phyloP scores from a whole-genome alignment of 2,329 filamentous ascomycete species.

The Colletotrichum ledebouriae region DNA sequence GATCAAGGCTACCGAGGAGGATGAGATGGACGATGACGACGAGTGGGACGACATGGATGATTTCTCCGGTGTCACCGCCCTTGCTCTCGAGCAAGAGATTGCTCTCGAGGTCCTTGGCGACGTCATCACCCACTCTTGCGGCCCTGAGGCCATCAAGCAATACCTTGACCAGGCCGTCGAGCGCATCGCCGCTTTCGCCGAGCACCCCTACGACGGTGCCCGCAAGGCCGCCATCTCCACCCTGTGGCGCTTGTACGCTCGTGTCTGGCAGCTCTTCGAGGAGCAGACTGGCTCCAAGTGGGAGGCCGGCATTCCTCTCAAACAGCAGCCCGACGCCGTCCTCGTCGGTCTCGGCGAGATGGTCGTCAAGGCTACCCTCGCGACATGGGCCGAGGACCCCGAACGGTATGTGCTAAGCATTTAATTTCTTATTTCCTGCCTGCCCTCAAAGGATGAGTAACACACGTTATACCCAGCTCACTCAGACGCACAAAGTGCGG shows the following conservation, averaged over 20 bases:
- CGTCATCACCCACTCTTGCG: slow-evolving; percentile 87
- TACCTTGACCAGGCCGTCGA: slow-evolving; percentile 93
- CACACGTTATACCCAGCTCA: slow-evolving; percentile 99
- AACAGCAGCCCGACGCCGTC: slow-evolving; percentile 82
- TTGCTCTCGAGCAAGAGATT: slow-evolving; percentile 97
- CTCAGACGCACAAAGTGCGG: slow-evolving; percentile 90
- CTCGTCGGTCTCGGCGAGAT: slow-evolving; percentile 88
- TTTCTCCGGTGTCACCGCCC: slow-evolving; percentile 85
- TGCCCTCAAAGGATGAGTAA: slow-evolving; percentile 81
- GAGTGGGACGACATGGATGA: slow-evolving; percentile 90
- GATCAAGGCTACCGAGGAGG: slow-evolving; percentile 70
- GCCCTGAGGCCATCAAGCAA: slow-evolving; percentile 77
- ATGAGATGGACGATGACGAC: slow-evolving; percentile 74
- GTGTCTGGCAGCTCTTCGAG: slow-evolving; percentile 89
- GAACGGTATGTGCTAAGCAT: slow-evolving; percentile 81
- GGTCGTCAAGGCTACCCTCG: slow-evolving; percentile 85
- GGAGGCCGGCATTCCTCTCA: slow-evolving; percentile 87
- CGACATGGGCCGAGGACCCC: slow-evolving; percentile 88
- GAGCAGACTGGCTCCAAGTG: slow-evolving; percentile 84
- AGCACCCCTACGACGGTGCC: slow-evolving; percentile 93
- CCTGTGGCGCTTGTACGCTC: slow-evolving; percentile 92
- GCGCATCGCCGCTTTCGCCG: slow-evolving; percentile 82
- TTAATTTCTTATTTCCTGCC: slow-evolving; percentile 40
- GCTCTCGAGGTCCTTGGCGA: slow-evolving; percentile 95
- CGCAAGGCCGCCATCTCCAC: slow-evolving; percentile 93